Percentiles rank a stretch among this genome's conserved stretches.
Conservation (phyloP, 2,329 filamentous ascomycete species). For the Cercospora berteroae region DNA sequence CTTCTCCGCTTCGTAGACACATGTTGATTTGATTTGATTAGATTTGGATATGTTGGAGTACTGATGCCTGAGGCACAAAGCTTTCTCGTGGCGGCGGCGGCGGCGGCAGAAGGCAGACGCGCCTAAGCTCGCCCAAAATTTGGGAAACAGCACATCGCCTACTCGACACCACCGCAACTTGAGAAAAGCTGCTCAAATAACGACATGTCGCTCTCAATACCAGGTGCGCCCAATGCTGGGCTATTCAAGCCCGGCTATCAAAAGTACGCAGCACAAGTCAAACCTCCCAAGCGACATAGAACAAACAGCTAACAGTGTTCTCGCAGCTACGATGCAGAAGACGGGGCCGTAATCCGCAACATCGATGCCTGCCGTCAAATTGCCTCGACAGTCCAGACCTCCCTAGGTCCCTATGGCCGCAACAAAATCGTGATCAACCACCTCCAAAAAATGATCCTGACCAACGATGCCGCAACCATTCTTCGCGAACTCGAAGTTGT, state of each 20-base stretch:
- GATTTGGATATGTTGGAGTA: too few relatives aligned
- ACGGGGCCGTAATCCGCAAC: constrained; percentile 96
- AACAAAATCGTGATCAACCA: constrained; percentile 99
- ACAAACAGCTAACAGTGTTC: constrained; percentile 29
- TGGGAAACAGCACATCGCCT: background rate
- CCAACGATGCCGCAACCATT: constrained; percentile 96
- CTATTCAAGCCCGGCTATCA: constrained; percentile 97
- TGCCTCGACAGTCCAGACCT: constrained; percentile 93
- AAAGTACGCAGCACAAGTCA: constrained; percentile 62
- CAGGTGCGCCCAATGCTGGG: constrained; percentile 85
- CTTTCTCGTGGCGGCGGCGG: background rate
- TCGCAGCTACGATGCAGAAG: constrained; percentile 91
- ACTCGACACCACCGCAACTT: background rate
- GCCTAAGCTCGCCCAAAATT: constrained; percentile 1
- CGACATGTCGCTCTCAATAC: constrained; percentile 92
- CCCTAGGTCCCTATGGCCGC: constrained; percentile 91
- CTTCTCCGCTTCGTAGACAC: too few relatives aligned
- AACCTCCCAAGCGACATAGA: constrained; percentile 17
- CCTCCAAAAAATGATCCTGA: constrained; percentile 98
- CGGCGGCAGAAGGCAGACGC: background rate
- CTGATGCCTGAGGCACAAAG: background rate
- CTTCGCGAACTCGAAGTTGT: constrained; percentile 96
- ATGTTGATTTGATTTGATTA: too few relatives aligned
- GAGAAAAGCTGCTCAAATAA: background rate
- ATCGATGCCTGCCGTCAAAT: constrained; percentile 98